These are phyloP conservation scores for Parachaetomium inaequale DNA, from an alignment of 495 filamentous ascomycete genomes.

Conservation along the genomic window DNA sequence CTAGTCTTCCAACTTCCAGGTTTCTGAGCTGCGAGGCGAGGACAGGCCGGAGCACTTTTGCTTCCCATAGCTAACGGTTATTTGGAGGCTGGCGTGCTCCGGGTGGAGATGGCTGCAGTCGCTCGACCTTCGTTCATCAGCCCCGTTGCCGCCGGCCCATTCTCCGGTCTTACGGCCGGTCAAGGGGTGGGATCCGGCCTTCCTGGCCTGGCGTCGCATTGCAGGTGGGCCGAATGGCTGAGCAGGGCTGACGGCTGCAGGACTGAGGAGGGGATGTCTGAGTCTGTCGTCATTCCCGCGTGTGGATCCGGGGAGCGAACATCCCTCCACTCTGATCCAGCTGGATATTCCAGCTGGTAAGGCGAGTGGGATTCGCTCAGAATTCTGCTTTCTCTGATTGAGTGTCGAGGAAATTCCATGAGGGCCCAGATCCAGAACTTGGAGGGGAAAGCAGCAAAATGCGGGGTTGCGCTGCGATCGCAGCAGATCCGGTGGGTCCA, in stretches of 20 bases:
- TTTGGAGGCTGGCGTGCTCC: no score
- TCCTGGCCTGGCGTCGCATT: neutral
- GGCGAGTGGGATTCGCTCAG: neutral
- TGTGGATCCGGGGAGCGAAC: neutral
- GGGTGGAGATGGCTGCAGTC: no score
- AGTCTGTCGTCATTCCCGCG: neutral
- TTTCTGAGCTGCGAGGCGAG: neutral
- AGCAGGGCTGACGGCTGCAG: conserved; percentile 8
- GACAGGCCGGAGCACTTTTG: neutral
- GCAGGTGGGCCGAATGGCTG: conserved; percentile 1
- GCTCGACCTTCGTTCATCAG: no score
- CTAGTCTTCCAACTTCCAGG: neutral
- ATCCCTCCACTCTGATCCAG: neutral
- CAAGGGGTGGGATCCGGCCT: neutral
- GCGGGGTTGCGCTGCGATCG: conserved; percentile 11
- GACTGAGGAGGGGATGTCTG: neutral
- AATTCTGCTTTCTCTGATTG: neutral
- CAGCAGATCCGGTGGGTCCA: conserved; percentile 11
- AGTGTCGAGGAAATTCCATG: neutral
- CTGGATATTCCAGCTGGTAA: neutral
- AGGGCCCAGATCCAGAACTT: neutral
- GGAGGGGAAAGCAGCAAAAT: neutral
- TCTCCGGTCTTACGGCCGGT: neutral
- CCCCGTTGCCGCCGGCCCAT: no score
- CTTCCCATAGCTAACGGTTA: no score